A percentile compares a stretch with the other conserved stretches of the same genome.
Evolutionary conservation across 2,329 filamentous ascomycete genomes (phyloP).

Genomic region (Aspergillus sp.): DNA sequence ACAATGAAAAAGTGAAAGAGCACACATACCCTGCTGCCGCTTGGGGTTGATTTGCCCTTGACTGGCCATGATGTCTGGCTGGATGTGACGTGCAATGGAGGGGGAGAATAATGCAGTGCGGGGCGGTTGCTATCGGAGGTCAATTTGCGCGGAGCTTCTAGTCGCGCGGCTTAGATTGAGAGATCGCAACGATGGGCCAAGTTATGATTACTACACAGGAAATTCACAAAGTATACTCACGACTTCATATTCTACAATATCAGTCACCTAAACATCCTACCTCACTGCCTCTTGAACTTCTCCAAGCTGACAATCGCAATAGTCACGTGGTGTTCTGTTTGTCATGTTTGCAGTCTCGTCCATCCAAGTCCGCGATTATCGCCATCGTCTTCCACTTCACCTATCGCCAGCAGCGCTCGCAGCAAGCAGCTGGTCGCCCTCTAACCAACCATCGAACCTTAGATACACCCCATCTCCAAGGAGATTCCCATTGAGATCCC

Average conservation of each 20-base stretch:
- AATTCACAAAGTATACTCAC: no score
- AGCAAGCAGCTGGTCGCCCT: slow-evolving; percentile 4
- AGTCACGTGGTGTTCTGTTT: slow-evolving; percentile 18
- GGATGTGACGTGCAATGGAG: not conserved
- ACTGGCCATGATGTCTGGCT: slow-evolving; percentile 34
- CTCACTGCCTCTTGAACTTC: not conserved
- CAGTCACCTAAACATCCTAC: not conserved
- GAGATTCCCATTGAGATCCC: not conserved
- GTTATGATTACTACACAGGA: no score
- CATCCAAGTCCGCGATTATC: slow-evolving; percentile 4
- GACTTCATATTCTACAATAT: no score
- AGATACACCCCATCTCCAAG: not conserved
- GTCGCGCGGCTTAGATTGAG: no score
- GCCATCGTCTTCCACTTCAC: slow-evolving; percentile 2
- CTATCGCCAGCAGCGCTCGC: slow-evolving; percentile 4
- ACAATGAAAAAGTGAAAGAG: not conserved
- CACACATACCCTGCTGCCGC: slow-evolving; percentile 47
- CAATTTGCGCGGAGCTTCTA: slow-evolving; percentile 2
- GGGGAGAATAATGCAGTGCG: slow-evolving; percentile 29
- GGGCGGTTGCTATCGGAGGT: slow-evolving; percentile 23
- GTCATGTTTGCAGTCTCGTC: slow-evolving; percentile 26
- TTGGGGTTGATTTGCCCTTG: slow-evolving; percentile 41
- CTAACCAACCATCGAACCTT: not conserved
- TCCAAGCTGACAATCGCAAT: slow-evolving; percentile 24
- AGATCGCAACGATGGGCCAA: no score